Conservation (phyloP, 257 asterid species). For the Solanum corneliomulleri region DNA sequence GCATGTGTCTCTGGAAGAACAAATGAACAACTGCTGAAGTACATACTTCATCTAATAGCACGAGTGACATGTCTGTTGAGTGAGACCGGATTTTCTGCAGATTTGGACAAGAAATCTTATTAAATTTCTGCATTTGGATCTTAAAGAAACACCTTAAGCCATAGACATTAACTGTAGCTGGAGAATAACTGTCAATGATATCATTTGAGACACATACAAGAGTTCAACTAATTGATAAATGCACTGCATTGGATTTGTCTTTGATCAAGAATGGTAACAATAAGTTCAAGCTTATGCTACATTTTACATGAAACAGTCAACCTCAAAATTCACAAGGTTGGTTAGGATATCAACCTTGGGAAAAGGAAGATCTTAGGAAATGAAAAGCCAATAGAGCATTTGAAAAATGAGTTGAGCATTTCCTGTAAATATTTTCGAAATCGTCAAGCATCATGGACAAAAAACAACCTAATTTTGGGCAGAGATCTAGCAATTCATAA, state of each 20-base stretch:
- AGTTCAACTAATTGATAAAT: neutral
- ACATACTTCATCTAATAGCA: constrained; percentile 89
- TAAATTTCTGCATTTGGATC: constrained; percentile 1
- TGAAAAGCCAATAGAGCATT: neutral
- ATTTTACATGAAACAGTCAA: neutral
- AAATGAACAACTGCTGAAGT: neutral
- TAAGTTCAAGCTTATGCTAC: neutral
- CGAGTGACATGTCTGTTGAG: constrained; percentile 63
- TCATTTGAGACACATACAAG: neutral
- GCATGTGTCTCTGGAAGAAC: neutral
- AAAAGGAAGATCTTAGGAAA: neutral
- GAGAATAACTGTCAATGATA: neutral
- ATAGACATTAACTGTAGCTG: neutral
- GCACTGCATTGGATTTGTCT: neutral
- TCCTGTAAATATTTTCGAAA: neutral
- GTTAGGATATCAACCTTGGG: neutral
- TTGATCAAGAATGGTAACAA: neutral
- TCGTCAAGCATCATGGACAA: neutral
- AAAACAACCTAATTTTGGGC: neutral
- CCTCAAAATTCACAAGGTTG: neutral
- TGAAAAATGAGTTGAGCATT: neutral
- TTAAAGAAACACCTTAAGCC: neutral
- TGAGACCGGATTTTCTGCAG: constrained; percentile 82
- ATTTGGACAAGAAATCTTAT: constrained; percentile 5
- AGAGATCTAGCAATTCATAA: neutral